Percentiles rank a stretch among this genome's conserved stretches.
Evolutionary conservation across 805 yeast species (phyloP).

Genomic region (Candida sonorensis): DNA sequence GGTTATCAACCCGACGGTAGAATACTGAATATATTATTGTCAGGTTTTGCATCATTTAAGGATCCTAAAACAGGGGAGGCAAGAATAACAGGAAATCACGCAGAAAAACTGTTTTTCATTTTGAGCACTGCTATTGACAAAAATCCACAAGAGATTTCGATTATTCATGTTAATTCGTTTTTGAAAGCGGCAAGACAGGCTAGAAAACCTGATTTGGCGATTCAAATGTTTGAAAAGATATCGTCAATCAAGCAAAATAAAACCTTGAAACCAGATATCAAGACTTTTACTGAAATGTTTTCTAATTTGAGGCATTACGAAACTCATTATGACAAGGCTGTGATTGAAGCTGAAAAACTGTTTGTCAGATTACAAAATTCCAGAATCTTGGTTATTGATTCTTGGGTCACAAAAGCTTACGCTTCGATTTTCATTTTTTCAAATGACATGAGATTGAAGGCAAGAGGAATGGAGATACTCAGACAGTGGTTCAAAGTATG

Average conservation of each 20-base stretch:
- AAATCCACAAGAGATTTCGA: slow-evolving; percentile 24
- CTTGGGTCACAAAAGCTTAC: slow-evolving; percentile 18
- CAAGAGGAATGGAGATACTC: slow-evolving; percentile 19
- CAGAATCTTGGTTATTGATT: slow-evolving; percentile 12
- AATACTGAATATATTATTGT: slow-evolving; percentile 39
- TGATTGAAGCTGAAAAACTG: slow-evolving; percentile 15
- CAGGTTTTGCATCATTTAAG: slow-evolving; percentile 34
- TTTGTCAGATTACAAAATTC: slow-evolving; percentile 17
- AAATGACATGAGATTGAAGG: slow-evolving; percentile 19
- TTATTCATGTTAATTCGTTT: slow-evolving; percentile 39
- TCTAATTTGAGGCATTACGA: slow-evolving; percentile 11
- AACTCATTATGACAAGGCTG: slow-evolving; percentile 9
- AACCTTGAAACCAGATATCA: slow-evolving; percentile 24
- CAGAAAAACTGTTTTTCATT: slow-evolving; percentile 28
- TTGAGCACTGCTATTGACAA: slow-evolving; percentile 25
- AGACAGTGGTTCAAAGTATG: slow-evolving; percentile 24
- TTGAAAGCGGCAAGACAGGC: slow-evolving; percentile 38
- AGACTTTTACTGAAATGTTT: slow-evolving; percentile 29
- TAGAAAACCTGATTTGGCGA: slow-evolving; percentile 29
- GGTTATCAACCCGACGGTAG: slow-evolving; percentile 45
- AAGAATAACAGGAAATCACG: slow-evolving; percentile 27
- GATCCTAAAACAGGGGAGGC: slow-evolving; percentile 5
- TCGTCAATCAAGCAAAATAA: slow-evolving; percentile 11
- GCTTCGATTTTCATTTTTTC: slow-evolving; percentile 20
- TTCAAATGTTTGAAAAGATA: slow-evolving; percentile 31